These are phyloP conservation scores for Stachybotrys chartarum DNA, from an alignment of 2,329 filamentous ascomycete genomes.

Conservation along the genomic window DNA sequence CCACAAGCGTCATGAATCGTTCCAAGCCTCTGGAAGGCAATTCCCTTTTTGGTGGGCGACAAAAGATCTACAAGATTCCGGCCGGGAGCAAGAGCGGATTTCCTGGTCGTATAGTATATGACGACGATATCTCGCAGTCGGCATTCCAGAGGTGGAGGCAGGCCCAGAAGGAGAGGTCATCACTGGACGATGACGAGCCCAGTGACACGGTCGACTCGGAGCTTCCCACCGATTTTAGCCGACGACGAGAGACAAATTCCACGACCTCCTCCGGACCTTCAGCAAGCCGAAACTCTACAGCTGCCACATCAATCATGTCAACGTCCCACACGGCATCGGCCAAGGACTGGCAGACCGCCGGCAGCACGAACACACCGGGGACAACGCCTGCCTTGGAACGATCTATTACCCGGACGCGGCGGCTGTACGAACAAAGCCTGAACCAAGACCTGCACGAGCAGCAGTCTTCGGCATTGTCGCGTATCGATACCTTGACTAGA, in stretches of 20 bases:
- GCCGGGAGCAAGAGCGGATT: constrained; percentile 40
- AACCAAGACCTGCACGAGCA: constrained; percentile 76
- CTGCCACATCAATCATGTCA: constrained; percentile 82
- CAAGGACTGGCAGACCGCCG: constrained; percentile 41
- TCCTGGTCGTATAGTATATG: constrained; percentile 63
- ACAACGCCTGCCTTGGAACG: constrained; percentile 48
- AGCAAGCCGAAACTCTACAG: constrained; percentile 70
- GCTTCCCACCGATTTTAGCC: constrained; percentile 56
- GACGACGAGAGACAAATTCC: constrained; percentile 79
- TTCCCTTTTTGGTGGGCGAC: constrained; percentile 85
- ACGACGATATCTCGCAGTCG: constrained; percentile 77
- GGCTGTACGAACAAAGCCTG: constrained; percentile 77
- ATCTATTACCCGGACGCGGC: constrained; percentile 60
- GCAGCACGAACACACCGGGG: constrained; percentile 27
- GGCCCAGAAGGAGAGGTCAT: constrained; percentile 46
- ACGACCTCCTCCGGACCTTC: constrained; percentile 66
- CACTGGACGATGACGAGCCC: constrained; percentile 26
- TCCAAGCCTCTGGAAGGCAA: constrained; percentile 83
- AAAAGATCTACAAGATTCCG: constrained; percentile 89
- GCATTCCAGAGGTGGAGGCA: constrained; percentile 72
- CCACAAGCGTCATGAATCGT: constrained; percentile 73
- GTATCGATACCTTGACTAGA: constrained; percentile 70
- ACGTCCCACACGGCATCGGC: constrained; percentile 47
- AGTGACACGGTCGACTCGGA: constrained; percentile 32
- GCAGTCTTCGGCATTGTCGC: constrained; percentile 67